Base-by-base conservation (phyloP, 2,329 filamentous ascomycete genomes). In the Neofusicoccum sp. region DNA sequence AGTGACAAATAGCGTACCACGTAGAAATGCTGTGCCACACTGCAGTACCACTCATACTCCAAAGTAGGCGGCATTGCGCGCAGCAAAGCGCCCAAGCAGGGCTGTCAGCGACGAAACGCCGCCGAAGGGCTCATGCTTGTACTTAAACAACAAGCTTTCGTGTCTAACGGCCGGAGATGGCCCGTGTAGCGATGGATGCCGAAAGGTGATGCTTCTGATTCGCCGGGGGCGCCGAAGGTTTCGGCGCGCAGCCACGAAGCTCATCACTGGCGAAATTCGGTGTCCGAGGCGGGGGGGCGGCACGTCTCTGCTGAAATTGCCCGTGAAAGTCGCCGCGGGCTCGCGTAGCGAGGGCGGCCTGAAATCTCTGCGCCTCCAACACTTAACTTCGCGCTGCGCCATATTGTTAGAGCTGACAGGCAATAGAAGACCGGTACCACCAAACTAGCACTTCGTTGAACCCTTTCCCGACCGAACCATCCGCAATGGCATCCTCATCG, bases 401-500 rank as follows among this genome's bases (percentile, higher is more conserved):
- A 43, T 43, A 16, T 44, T n/a, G 41, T 28, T 31, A 33, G 39
- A 60, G 34, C 56, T 60, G 44, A 60, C 34, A 22, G 34, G 43
- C 44, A 33, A 54, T 11, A 54, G 59, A 22, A 8, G n/a, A 3
- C 31, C 22, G 4, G 14, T 4, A 50, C 6, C 6, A 36, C 31
- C 12, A 50, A n/a, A n/a, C 4, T 6, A 49, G 45, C 29, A 29
- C 9, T 29, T 28, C 9, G 7, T n/a, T 6, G 7, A 36, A 16
- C 31, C 39, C 36, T 14, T 22, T n/a, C 9, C 28, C 29, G 29
- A 47, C 39, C 31, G 28, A 43, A 11, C 28, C 31, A 8, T 14
- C 1, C 41, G 54, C 39, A 22, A 59, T 59, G 61, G 61, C 61
- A 56, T 58, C 61, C 58, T 45, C 59, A 52, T 44, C 61, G 44